Evolutionary conservation across 768 basidiomycete species (phyloP).

Genomic region (Pisolithus sp.): DNA sequence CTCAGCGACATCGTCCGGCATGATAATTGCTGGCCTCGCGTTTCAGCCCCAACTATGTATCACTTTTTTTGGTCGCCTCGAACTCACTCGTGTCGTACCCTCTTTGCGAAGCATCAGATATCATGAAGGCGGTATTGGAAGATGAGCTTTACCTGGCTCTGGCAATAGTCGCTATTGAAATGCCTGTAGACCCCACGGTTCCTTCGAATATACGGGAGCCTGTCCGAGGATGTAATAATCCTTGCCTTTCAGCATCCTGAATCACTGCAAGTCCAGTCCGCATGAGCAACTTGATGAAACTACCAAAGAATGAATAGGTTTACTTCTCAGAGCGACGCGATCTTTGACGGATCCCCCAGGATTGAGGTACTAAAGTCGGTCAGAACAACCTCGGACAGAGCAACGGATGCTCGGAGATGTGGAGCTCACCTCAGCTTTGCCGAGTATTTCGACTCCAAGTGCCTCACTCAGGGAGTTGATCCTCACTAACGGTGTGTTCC

Average conservation of each 20-base stretch:
- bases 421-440: constrained; percentile 78
- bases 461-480: constrained; percentile 89
- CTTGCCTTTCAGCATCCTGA: constrained; percentile 82
- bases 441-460: constrained; percentile 89
- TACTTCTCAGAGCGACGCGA: constrained; percentile 89
- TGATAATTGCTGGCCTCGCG: constrained; percentile 62
- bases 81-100: constrained; percentile 80
- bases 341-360: constrained; percentile 98
- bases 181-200: constrained; percentile 93
- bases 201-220: constrained; percentile 95
- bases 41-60: background rate
- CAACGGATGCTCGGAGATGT: background rate
- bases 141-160: constrained; percentile 58
- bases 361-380: constrained; percentile 69
- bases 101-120: constrained; percentile 31
- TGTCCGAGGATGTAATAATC: constrained; percentile 77
- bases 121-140: background rate
- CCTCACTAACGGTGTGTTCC: constrained; percentile 89
- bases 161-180: constrained; percentile 92
- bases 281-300: background rate
- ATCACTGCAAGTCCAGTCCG: constrained; percentile 57
- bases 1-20: constrained; percentile 83
- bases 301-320: constrained; percentile 15
- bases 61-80: background rate
- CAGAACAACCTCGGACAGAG: background rate